A percentile compares a stretch with the other conserved stretches of the same genome.
phyloP scores from a whole-genome alignment of 352 stramenopile species.

The Phytophthora pistaciae region DNA sequence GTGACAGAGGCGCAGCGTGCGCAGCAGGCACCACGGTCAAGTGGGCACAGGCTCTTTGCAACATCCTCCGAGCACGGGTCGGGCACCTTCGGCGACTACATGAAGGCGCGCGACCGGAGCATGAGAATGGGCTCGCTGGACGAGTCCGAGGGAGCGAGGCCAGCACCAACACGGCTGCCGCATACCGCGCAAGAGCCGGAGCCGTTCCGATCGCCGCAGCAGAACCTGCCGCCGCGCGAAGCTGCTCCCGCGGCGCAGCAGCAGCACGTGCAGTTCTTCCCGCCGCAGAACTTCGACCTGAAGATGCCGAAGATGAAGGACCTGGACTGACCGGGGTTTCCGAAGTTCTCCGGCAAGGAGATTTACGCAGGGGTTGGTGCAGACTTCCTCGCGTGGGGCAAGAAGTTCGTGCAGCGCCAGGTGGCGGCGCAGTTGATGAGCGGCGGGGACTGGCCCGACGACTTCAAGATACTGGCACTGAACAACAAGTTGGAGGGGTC shows the following conservation, averaged over 20 bases:
- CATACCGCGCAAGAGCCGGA: neutral
- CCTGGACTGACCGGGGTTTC: neutral
- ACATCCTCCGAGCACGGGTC: neutral
- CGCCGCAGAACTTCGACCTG: neutral
- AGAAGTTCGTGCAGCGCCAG: neutral
- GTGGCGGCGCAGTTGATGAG: neutral
- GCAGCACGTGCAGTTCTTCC: neutral
- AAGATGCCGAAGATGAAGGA: conserved; percentile 1
- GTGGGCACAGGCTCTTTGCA: neutral
- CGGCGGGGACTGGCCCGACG: neutral
- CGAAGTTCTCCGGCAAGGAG: neutral
- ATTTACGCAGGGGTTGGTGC: neutral
- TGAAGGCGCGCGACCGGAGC: neutral
- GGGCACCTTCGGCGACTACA: neutral
- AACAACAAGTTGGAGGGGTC: conserved; percentile 1
- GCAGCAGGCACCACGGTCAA: neutral
- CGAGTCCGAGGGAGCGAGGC: neutral
- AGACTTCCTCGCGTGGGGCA: neutral
- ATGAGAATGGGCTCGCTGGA: neutral
- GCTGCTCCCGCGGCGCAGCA: neutral
- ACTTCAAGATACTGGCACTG: neutral
- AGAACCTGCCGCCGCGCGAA: neutral
- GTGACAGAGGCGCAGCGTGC: neutral
- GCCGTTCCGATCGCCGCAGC: neutral
- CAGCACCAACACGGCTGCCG: neutral